Evolutionary conservation across 257 asterid genomes (phyloP).

Genomic region (Schizonepeta tenuifolia): DNA sequence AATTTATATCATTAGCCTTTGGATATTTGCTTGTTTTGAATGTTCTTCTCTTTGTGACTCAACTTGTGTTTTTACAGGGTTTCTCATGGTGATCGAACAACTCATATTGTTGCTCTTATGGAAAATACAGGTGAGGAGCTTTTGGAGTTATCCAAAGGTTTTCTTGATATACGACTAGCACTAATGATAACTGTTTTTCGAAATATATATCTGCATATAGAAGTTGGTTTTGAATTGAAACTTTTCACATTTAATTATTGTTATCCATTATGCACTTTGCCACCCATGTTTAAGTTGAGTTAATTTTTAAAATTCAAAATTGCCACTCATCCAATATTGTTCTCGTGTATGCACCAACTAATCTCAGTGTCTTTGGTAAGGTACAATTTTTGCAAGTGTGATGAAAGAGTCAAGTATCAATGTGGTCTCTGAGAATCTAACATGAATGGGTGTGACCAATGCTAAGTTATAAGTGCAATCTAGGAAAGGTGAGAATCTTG

Average conservation of each 20-base stretch:
- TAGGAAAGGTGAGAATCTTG: not conserved
- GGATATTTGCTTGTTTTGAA: too few relatives aligned
- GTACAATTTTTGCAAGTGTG: not conserved
- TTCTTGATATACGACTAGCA: too few relatives aligned
- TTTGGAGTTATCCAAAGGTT: too few relatives aligned
- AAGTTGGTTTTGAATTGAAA: not conserved
- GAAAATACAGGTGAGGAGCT: not conserved
- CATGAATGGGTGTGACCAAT: not conserved
- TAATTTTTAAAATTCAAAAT: not conserved
- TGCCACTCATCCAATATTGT: not conserved
- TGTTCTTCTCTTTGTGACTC: not conserved
- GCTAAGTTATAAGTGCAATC: not conserved
- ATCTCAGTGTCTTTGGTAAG: not conserved
- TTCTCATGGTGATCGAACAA: not conserved
- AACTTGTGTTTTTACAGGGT: not conserved
- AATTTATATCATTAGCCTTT: too few relatives aligned
- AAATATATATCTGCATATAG: too few relatives aligned
- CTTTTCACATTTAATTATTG: not conserved
- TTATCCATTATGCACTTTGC: not conserved
- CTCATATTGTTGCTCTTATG: not conserved
- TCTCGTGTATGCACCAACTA: too few relatives aligned
- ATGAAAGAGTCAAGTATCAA: not conserved
- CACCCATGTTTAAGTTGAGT: not conserved
- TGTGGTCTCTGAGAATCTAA: not conserved
- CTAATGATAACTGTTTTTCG: too few relatives aligned